phyloP scores from a whole-genome alignment of 2,329 filamentous ascomycete genomes.

The Leptodontidium sp. region DNA sequence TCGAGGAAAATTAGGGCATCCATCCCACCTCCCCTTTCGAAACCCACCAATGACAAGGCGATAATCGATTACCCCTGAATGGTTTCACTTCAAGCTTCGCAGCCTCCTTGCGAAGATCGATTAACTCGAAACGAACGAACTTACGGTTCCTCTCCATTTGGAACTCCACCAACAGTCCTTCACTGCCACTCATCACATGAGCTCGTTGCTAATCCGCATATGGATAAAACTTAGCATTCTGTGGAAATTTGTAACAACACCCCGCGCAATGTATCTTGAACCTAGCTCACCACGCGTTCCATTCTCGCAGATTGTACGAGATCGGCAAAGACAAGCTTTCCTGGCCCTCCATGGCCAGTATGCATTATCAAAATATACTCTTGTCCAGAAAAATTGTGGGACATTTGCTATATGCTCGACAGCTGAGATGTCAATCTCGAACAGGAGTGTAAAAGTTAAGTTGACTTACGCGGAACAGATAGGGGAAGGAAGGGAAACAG shows the following conservation, averaged over 20 bases:
- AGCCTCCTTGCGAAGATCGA: background rate
- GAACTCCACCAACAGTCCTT: background rate
- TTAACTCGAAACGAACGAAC: constrained; percentile 11
- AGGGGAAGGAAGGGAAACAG: background rate
- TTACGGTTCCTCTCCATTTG: background rate
- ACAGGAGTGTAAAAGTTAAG: background rate
- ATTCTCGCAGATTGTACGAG: background rate
- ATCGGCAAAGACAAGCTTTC: constrained; percentile 1
- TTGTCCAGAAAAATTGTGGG: background rate
- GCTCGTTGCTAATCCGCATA: background rate
- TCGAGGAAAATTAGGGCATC: background rate
- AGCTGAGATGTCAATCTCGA: background rate
- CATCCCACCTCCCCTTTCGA: background rate
- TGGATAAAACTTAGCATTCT: background rate
- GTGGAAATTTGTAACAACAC: background rate
- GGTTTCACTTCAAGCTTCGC: background rate
- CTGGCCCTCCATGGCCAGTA: background rate
- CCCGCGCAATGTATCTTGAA: background rate
- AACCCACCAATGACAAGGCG: constrained; percentile 18
- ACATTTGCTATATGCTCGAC: constrained; percentile 12
- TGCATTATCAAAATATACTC: background rate
- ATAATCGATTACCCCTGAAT: background rate
- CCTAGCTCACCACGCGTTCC: background rate
- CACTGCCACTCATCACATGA: background rate
- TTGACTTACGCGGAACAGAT: background rate